These are phyloP conservation scores for Kodamaea fukazawae DNA, from an alignment of 805 yeast genomes.

Conservation along the genomic window DNA sequence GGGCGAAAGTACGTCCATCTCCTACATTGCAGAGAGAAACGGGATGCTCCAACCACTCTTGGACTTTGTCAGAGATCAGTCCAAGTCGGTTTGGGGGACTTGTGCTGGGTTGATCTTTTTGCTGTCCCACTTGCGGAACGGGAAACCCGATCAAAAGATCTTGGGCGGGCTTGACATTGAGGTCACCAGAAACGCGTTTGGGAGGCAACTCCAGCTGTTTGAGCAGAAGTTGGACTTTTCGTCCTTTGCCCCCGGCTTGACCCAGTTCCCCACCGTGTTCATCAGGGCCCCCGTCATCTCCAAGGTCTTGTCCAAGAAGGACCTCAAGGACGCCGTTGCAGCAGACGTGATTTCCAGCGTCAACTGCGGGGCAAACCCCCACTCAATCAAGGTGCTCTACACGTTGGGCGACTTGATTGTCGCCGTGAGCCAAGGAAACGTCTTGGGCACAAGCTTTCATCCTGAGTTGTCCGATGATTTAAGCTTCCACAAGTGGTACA, in stretches of 20 bases:
- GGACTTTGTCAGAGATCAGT: constrained; percentile 44
- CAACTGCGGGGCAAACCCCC: constrained; percentile 1
- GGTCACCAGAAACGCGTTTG: constrained; percentile 74
- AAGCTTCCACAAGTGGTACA: constrained; percentile 69
- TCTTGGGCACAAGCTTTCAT: constrained; percentile 75
- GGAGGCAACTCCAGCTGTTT: constrained; percentile 72
- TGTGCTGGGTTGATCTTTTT: constrained; percentile 79
- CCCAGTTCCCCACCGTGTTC: constrained; percentile 50
- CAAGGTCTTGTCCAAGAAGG: constrained; percentile 12
- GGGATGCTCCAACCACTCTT: constrained; percentile 54
- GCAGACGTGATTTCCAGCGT: constrained; percentile 1
- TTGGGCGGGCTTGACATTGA: constrained; percentile 64
- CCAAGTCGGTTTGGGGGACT: constrained; percentile 75
- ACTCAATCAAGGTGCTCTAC: constrained; percentile 37
- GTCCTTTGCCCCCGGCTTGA: constrained; percentile 40
- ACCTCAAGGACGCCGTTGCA: constrained; percentile 10
- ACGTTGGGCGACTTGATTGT: constrained; percentile 50
- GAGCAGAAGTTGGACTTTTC: constrained; percentile 43
- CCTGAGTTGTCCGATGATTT: constrained; percentile 62
- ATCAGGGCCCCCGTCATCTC: constrained; percentile 76
- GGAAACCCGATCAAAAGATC: constrained; percentile 51
- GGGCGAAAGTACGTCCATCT: constrained; percentile 69
- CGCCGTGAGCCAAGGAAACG: constrained; percentile 67
- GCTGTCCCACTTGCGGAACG: constrained; percentile 52
- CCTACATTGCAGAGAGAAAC: constrained; percentile 66